A percentile compares a stretch with the other conserved stretches of the same genome.
phyloP scores from a whole-genome alignment of 768 basidiomycete species.

The Naganishia friedmannii region DNA sequence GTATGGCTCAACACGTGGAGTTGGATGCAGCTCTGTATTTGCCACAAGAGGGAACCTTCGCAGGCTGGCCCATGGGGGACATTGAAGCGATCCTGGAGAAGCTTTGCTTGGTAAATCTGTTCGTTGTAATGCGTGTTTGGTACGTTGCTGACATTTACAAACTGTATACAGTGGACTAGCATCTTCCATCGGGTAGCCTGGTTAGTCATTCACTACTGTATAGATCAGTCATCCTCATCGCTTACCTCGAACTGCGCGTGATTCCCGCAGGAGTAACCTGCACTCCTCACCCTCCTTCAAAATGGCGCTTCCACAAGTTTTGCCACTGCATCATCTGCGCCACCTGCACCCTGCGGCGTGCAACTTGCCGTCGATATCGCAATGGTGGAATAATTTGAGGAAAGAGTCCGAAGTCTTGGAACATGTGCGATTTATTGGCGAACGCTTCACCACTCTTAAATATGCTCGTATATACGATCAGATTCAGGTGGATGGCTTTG shows the following conservation, averaged over 20 bases:
- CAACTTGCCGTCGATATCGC: slow-evolving; percentile 4
- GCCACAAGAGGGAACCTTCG: neutral
- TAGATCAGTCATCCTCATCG: neutral
- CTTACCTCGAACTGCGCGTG: neutral
- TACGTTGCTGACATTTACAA: too few species aligned
- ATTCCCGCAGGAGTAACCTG: slow-evolving; percentile 3
- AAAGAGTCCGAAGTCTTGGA: slow-evolving; percentile 13
- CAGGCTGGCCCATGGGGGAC: neutral
- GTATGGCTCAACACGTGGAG: slow-evolving; percentile 20
- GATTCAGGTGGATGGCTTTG: slow-evolving; percentile 2
- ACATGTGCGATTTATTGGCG: neutral
- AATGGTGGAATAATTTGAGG: slow-evolving; percentile 1
- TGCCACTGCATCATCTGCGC: neutral
- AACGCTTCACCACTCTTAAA: neutral
- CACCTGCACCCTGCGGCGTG: neutral
- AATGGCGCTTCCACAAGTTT: neutral
- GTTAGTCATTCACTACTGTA: neutral
- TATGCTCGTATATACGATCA: slow-evolving; percentile 15
- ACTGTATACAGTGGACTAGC: neutral
- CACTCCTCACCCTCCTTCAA: slow-evolving; percentile 6
- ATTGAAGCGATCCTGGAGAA: neutral
- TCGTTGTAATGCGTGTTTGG: neutral
- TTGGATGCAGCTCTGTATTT: neutral
- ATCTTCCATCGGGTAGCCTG: neutral
- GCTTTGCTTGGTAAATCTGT: slow-evolving; percentile 3